Conservation (phyloP, 257 asterid genomes). For the Scutellaria baicalensis region DNA sequence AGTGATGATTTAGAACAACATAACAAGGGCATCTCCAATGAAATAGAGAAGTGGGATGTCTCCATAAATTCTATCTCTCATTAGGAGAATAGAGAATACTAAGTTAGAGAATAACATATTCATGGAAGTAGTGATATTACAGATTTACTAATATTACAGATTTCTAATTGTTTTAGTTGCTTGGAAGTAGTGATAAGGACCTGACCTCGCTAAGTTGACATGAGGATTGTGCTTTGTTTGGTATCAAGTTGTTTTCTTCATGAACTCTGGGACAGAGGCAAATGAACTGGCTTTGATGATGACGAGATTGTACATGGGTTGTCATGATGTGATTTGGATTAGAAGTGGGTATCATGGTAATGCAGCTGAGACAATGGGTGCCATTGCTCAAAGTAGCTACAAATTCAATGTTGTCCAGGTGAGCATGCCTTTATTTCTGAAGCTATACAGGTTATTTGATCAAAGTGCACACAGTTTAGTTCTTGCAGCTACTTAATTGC, state of each 20-base stretch:
- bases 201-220: not conserved
- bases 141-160: too few relatives aligned
- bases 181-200: not conserved
- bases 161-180: not conserved
- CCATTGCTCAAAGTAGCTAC: slow-evolving; percentile 80
- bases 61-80: too few relatives aligned
- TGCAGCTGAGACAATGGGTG: slow-evolving; percentile 80
- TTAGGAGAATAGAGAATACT: too few relatives aligned
- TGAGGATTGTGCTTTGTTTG: not conserved
- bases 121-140: too few relatives aligned
- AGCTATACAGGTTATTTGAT: slow-evolving; percentile 72
- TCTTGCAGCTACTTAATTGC: not conserved
- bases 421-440: slow-evolving; percentile 60
- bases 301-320: slow-evolving; percentile 64
- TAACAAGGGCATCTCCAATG: not conserved
- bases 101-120: too few relatives aligned
- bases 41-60: too few relatives aligned
- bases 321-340: slow-evolving; percentile 69
- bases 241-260: slow-evolving; percentile 76
- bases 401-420: slow-evolving; percentile 94
- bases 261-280: slow-evolving; percentile 96
- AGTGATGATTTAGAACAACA: not conserved
- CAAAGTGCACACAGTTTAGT: not conserved
- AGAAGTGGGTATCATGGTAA: slow-evolving; percentile 95
- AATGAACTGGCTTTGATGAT: slow-evolving; percentile 88